phyloP scores from a whole-genome alignment of 2,329 filamentous ascomycete species.

The Leptoxyphium fumago region DNA sequence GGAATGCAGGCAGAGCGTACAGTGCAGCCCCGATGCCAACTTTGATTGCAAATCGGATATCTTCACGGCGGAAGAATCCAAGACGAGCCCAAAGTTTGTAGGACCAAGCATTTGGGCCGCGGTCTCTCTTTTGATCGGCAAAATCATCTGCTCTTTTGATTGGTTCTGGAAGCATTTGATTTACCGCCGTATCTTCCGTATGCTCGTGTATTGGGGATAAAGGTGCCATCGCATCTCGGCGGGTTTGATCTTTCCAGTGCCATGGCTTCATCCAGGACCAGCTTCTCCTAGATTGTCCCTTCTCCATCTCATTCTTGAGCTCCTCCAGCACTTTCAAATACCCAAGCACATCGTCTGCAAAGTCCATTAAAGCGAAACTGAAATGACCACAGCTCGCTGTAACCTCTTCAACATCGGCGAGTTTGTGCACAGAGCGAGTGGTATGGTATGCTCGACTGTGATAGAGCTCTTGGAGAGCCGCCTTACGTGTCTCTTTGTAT shows the following conservation, averaged over 20 bases:
- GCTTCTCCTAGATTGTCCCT: constrained; percentile 44
- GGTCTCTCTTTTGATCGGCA: constrained; percentile 13
- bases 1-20: constrained; percentile 80
- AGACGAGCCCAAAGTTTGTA: constrained; percentile 42
- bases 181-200: constrained; percentile 10
- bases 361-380: constrained; percentile 77
- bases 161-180: constrained; percentile 14
- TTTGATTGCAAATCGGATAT: constrained; percentile 72
- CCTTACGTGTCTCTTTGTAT: constrained; percentile 60
- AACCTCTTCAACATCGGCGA: constrained; percentile 92
- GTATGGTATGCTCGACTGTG: constrained; percentile 57
- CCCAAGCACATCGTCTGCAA: constrained; percentile 74
- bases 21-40: constrained; percentile 80
- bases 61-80: constrained; percentile 45
- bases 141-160: constrained; percentile 18
- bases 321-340: constrained; percentile 79
- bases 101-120: constrained; percentile 14
- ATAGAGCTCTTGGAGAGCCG: constrained; percentile 68
- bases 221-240: constrained; percentile 3
- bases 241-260: constrained; percentile 23
- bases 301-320: constrained; percentile 52
- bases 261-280: constrained; percentile 87
- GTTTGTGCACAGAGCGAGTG: constrained; percentile 50
- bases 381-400: constrained; percentile 97
- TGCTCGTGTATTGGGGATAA: constrained; percentile 9